These are phyloP conservation scores for Panaeolus cyanescens DNA, from an alignment of 768 basidiomycete species.

Conservation along the genomic window DNA sequence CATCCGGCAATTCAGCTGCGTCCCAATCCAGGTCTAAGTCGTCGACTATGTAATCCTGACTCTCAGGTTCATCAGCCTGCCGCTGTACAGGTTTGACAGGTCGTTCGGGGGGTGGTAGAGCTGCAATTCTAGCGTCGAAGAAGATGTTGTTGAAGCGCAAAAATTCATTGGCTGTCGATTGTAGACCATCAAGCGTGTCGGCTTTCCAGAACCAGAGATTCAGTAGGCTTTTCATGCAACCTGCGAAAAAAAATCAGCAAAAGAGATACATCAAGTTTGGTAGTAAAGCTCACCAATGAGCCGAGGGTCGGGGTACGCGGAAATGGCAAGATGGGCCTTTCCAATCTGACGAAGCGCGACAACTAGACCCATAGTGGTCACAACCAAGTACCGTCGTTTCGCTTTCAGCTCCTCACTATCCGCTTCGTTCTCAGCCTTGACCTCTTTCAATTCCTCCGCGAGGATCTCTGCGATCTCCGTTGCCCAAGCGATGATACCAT, in stretches of 20 bases:
- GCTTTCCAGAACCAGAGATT: constrained; percentile 8
- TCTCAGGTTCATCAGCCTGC: constrained; percentile 32
- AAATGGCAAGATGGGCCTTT: constrained; percentile 25
- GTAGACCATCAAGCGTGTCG: no score
- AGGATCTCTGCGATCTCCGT: constrained; percentile 58
- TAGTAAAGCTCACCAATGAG: constrained; percentile 17
- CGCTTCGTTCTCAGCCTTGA: neutral
- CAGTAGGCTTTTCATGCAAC: constrained; percentile 18
- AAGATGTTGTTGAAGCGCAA: constrained; percentile 48
- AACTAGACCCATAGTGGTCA: constrained; percentile 56
- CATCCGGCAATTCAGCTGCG: constrained; percentile 52
- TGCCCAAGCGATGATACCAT: constrained; percentile 64
- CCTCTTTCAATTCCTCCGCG: constrained; percentile 48
- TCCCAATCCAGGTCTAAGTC: constrained; percentile 55
- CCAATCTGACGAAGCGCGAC: constrained; percentile 55
- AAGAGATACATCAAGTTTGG: neutral
- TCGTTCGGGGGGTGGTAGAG: constrained; percentile 46
- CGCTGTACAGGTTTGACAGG: constrained; percentile 21
- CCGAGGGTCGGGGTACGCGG: constrained; percentile 15
- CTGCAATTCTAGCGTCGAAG: constrained; percentile 53
- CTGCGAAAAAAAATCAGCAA: constrained; percentile 3
- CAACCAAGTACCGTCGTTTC: neutral
- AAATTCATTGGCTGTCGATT: constrained; percentile 9
- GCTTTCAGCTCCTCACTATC: neutral
- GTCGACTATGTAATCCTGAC: constrained; percentile 79